Base-by-base conservation (phyloP, 345 rosid genomes). In the Populus pruinosa region DNA sequence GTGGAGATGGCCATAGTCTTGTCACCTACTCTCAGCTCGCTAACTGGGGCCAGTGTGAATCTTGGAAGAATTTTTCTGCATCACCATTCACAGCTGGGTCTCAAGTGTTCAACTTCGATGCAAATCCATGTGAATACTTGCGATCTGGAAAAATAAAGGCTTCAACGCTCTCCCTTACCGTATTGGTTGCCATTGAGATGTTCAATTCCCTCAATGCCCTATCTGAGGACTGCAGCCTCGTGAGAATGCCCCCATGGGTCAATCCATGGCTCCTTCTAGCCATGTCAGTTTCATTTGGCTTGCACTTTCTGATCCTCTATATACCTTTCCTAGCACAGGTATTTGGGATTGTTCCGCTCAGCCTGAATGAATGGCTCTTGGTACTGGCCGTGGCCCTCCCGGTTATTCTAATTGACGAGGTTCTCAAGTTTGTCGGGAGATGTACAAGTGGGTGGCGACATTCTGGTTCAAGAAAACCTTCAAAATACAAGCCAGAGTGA, bases 221-320 rank as follows among this genome's bases (percentile, higher is more conserved):
- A 23, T 95, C 98, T 0, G 98, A 95, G 85, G 98, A 95, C 71
- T 86, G 89, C 8, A 92, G 99, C 83, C 86, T 95, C 13, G n/a
- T 90, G 76, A 83, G 89, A 2, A 95, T 95, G 99, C 99, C 98
- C 0, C 99, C 99, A 3, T 95, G 99, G 99, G 96, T 93, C 27
- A 95, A 95, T 80, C 99, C 91, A 6, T 90, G 83, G 85, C 91
- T 92, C n/a, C 91, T 89, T 25, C 71, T 93, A 67, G 99, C 98
- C 59, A 95, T 95, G 99, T 87, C 92, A 0, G 33, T 89, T 2
- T 92, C 98, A 2, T 95, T 93, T 13, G 99, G 91, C 2, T 81
- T 92, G 73, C 99, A 95, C 87, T 92, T 90, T 72, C 80, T 93
- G 87, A 95, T 95, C 73, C 92, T 93, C 0, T 95, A 95, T 6